Percentiles rank a stretch among this genome's conserved stretches.
phyloP scores from a whole-genome alignment of 2,329 filamentous ascomycete species.

The Coniella lustricola region DNA sequence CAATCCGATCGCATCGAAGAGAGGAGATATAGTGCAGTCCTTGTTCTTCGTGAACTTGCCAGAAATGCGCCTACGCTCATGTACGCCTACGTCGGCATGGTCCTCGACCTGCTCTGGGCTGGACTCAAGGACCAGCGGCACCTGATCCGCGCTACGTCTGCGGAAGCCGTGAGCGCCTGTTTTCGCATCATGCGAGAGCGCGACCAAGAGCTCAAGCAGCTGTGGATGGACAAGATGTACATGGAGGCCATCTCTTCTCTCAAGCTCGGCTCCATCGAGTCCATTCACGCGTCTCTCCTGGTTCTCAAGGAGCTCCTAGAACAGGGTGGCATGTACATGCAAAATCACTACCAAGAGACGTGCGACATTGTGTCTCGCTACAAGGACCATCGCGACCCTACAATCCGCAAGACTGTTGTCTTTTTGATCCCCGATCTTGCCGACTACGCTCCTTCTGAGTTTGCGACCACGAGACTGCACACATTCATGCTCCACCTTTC shows the following conservation, averaged over 20 bases:
- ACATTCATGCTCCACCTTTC: constrained; percentile 97
- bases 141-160: constrained; percentile 84
- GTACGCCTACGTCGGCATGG: constrained; percentile 89
- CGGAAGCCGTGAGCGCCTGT: constrained; percentile 88
- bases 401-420: constrained; percentile 84
- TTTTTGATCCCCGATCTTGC: constrained; percentile 87
- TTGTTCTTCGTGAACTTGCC: constrained; percentile 84
- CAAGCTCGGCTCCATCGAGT: constrained; percentile 73
- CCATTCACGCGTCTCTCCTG: constrained; percentile 86
- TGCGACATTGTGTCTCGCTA: constrained; percentile 90
- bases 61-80: constrained; percentile 91
- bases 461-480: constrained; percentile 79
- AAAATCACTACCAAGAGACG: constrained; percentile 82
- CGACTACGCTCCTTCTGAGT: constrained; percentile 85
- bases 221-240: constrained; percentile 88
- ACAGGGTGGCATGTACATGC: constrained; percentile 99
- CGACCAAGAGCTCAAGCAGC: constrained; percentile 78
- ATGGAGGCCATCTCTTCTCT: constrained; percentile 77
- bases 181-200: constrained; percentile 93
- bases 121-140: constrained; percentile 84
- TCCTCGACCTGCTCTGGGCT: constrained; percentile 95
- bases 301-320: constrained; percentile 88
- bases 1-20: constrained; percentile 93
- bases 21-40: constrained; percentile 83
- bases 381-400: constrained; percentile 84